Base-by-base conservation (phyloP, 2,329 filamentous ascomycete genomes). In the Niveomyces coronatus region DNA sequence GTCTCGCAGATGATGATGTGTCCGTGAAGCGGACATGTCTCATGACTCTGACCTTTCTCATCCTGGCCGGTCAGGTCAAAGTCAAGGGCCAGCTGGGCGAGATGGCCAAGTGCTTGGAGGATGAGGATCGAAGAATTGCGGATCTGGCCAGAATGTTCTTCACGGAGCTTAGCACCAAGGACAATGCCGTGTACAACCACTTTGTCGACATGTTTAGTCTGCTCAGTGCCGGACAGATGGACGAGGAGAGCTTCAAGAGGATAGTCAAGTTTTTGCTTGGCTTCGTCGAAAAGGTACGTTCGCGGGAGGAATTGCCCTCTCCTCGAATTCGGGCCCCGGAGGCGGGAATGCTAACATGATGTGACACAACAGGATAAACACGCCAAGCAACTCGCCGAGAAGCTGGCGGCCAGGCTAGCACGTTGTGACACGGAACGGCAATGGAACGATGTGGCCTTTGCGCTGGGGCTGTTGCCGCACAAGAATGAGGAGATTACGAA, bases 161-260 rank as follows among this genome's bases (percentile, higher is more conserved):
- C 61, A 89, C 86, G 0, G 91, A 98, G 61, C 73, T 98, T 39
- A 87, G 88, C 44, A 94, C 87, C 49, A 98, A 98, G 67, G 91
- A 98, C 58, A 98, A 98, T 54, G 91, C 91, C 3, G 86, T 98
- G 3, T 98, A 98, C 61, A 98, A 98, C 58, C 89, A 98, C 64
- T 98, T 98, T 61, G 87, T 98, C 19, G 91, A 98, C 56, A 96
- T 98, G 85, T 98, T 98, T 61, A 89, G 84, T 54, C 65, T 96
- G 47, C 68, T 98, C 32, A 91, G 85, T 41, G 83, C 87, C 0
- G 89, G 75, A 37, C 75, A 70, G 20, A 68, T 98, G 47, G 79
- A 86, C 9, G 89, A 95, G 57, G 86, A 94, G 49, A 77, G 82
- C 17, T 81, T 98, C 62, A 79, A 76, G 56, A 74, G 84, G 44